Evolutionary conservation across 139 green algal genomes (phyloP).

Genomic region (Penium margaritaceum): DNA sequence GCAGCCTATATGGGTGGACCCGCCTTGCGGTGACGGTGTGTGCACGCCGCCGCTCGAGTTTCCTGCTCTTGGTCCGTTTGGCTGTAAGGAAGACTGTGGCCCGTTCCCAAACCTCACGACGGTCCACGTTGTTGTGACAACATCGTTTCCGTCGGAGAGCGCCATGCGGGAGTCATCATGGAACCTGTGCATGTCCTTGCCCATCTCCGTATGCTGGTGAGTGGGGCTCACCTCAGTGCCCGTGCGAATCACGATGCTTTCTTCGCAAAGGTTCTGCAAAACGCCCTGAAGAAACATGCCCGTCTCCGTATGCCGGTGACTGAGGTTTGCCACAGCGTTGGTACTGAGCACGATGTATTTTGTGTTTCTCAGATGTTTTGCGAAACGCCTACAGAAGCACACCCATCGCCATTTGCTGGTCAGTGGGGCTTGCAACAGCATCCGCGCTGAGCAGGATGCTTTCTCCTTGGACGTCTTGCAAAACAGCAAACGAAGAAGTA

Average conservation of each 20-base stretch:
- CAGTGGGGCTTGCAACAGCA: no score
- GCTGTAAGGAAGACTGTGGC: slow-evolving; percentile 73
- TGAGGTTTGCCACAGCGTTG: no score
- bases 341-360: no score
- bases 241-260: no score
- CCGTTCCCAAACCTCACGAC: background rate
- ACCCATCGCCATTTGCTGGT: slow-evolving; percentile 10
- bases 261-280: no score
- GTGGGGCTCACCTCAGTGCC: no score
- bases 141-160: background rate
- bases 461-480: no score
- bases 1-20: slow-evolving; percentile 65
- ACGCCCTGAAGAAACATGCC: no score
- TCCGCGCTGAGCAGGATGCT: no score
- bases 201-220: slow-evolving; percentile 13
- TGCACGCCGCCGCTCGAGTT: slow-evolving; percentile 75
- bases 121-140: background rate
- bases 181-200: slow-evolving; percentile 24
- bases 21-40: slow-evolving; percentile 69
- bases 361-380: no score
- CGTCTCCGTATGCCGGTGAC: slow-evolving; percentile 9
- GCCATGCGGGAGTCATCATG: background rate
- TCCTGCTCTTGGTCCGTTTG: slow-evolving; percentile 69
- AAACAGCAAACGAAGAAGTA: no score
- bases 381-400: no score